Base-by-base conservation (phyloP, 768 basidiomycete species). In the Boletus reticulatus region DNA sequence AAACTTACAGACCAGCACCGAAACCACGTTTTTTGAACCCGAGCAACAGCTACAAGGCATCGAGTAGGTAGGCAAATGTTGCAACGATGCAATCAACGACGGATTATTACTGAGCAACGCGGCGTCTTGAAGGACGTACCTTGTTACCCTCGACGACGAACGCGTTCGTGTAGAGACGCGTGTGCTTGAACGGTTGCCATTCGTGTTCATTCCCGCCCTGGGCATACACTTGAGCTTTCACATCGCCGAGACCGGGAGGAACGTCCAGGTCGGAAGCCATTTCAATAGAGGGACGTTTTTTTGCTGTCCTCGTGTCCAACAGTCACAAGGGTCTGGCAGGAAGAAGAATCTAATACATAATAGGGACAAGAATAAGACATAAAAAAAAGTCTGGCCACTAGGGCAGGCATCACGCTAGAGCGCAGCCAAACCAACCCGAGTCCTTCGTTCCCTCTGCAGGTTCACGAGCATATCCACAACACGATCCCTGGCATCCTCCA, bases 11-110 rank as follows among this genome's bases (percentile, higher is more conserved):
- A 57, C 80, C 77, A 37, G 72, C 73, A 24, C 89, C 90, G 65
- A 90, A 84, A 2, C 90, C 90, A 24, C 90, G 79, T 67, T 92
- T 92, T 71, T 92, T 92, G 62, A 80, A 81, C 4, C 90, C 90
- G 10, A 92, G 78, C 16, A 92, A 71, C 14, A 92, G 70, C 84
- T 89, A 80, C 42, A 84, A 84, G 2, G 82, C 22, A 32, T 24
- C 29, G 6, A 24, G 38, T 16, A 16, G 32, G 38, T 16, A 16
- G 32, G 31, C 9, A 16, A 38, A 5, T 29, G 9, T 9, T 29
- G 9, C 27, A 29, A 29, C 27, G 9, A 29, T 29, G 27, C 27
- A 29, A 29, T 29, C 29, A 9, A 16, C 36, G 14, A 37, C 5
- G 20, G 22, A 22, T 22, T 27, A 14, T 36, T 27, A 16, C 20